Evolutionary conservation across 352 stramenopile species (phyloP).

Genomic region (Phytophthora fragariaefolia): DNA sequence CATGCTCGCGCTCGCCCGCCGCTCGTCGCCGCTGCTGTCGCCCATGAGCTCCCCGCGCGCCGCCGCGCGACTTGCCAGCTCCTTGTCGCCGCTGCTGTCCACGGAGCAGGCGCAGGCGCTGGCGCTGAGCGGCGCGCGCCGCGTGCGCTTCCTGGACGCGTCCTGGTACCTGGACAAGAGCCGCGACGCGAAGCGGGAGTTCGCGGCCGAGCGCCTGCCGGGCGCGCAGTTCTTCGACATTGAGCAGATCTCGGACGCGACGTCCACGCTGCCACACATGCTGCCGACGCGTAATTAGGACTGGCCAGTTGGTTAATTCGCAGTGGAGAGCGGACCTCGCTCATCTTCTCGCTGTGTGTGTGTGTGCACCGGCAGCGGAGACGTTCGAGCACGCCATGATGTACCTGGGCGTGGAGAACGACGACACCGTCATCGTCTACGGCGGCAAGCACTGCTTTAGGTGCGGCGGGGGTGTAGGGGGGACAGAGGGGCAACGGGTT

Average conservation of each 20-base stretch:
- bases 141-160: constrained; percentile 76
- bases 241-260: constrained; percentile 79
- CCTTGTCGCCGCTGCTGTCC: constrained; percentile 56
- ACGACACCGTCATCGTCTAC: constrained; percentile 84
- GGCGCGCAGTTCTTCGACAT: constrained; percentile 94
- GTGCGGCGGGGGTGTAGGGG: constrained; percentile 23
- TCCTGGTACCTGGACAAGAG: constrained; percentile 87
- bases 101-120: constrained; percentile 57
- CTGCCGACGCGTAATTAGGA: constrained; percentile 53
- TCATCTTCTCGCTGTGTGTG: background rate
- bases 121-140: constrained; percentile 26
- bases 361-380: constrained; percentile 33
- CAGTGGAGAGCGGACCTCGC: background rate
- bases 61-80: constrained; percentile 19
- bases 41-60: constrained; percentile 20
- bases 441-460: constrained; percentile 84
- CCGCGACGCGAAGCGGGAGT: constrained; percentile 70
- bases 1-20: constrained; percentile 13
- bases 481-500: background rate
- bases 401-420: constrained; percentile 69
- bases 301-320: background rate
- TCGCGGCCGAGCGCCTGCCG: constrained; percentile 66
- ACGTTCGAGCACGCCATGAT: constrained; percentile 75
- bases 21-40: constrained; percentile 5
- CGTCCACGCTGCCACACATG: constrained; percentile 86